Evolutionary conservation across 805 yeast species (phyloP), one percentile per base, ranked within the genome.

Genomic region (Candida coleopterorum): DNA sequence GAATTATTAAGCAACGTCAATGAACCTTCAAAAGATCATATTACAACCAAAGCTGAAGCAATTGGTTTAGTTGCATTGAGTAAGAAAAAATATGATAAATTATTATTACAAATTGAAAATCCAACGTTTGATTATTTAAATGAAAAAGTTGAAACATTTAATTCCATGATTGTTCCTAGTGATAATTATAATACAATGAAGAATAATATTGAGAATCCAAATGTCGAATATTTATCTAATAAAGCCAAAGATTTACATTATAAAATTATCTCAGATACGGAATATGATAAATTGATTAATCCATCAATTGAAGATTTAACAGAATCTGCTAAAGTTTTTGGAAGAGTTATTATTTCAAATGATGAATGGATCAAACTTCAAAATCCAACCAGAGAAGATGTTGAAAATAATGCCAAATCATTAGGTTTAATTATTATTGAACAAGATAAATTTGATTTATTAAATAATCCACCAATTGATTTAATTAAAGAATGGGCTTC

Each of bases 401-500:
- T 43, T 7, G 20, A 23, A 16, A 3, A n/a, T 5, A 35, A 35
- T 18, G 34, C 26, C 7, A 23, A 17, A 5, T 29, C 18, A 9
- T 18, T 38, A 4, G 50, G 42, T 6, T 38, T 35, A 16, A 41
- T 39, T 5, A 23, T 44, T 9, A 15, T 45, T 9, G 35, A 32
- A 4, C 18, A 24, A n/a, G 24, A 17, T 4, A 39, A 28, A 9
- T 32, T 36, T 22, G 32, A 17, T 31, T 32, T 6, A 40, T 53
- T 41, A 40, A 45, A 53, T 4, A 25, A 36, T 3, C 67, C 65
- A 17, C 43, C 61, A 1, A 25, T 52, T 5, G 62, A 56, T 0
- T 59, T 53, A 27, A 41, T 73, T 15, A 51, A 50, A 24, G 58
- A 56, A 20, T 56, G 55, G 34, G 67, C 72, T 2, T 46, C 42